Conservation (phyloP, 2,329 filamentous ascomycete species). For the Ceratocystis cacaofunesta region DNA sequence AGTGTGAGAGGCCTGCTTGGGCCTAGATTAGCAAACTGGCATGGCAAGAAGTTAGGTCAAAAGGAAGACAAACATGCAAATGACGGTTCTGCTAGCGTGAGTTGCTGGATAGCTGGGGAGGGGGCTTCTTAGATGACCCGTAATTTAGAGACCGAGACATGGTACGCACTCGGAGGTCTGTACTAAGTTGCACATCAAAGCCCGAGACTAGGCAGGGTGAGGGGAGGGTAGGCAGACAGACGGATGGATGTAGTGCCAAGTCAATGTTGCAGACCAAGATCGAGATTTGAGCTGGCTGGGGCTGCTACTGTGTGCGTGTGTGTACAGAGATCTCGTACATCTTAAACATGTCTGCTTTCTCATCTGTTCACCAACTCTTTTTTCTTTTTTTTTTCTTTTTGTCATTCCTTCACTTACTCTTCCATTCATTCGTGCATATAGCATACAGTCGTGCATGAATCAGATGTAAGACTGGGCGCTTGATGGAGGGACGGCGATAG, state of each 20-base stretch:
- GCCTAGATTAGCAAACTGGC: no score
- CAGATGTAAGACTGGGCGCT: not conserved
- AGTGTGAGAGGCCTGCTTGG: not conserved
- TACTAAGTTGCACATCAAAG: not conserved
- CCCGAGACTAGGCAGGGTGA: not conserved
- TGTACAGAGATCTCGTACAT: constrained; percentile 1
- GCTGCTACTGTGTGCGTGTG: not conserved
- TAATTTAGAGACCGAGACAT: not conserved
- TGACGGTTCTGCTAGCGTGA: no score
- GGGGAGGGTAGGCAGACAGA: not conserved
- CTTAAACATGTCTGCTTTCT: not conserved
- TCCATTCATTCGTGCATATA: not conserved
- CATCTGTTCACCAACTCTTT: no score
- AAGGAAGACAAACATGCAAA: no score
- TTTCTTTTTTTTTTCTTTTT: no score
- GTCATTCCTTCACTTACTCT: not conserved
- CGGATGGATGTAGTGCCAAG: not conserved
- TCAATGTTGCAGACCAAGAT: not conserved
- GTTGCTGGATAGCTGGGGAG: no score
- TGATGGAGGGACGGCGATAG: not conserved
- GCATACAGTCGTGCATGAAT: not conserved
- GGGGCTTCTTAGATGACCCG: no score
- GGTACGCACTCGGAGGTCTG: not conserved
- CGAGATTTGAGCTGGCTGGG: not conserved
- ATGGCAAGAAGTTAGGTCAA: no score